phyloP scores from a whole-genome alignment of 1,139 yeast species.

The Lodderomyces parapsilosis region DNA sequence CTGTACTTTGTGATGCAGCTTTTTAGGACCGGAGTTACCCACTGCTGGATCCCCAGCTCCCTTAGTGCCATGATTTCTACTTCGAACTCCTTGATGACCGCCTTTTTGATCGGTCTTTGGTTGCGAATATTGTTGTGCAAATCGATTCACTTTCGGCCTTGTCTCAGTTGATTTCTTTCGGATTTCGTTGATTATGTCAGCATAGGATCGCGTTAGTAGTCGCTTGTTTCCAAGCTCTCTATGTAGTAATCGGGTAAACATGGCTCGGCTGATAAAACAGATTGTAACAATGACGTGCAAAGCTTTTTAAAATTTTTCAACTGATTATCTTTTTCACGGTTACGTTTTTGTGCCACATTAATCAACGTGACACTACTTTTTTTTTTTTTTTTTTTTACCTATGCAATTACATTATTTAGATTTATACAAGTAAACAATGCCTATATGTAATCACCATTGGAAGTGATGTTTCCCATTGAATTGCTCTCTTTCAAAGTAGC shows the following conservation, averaged over 20 bases:
- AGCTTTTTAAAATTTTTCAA: not conserved
- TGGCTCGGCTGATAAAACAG: not conserved
- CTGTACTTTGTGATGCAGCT: not conserved
- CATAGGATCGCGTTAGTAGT: constrained; percentile 6
- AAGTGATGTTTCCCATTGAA: constrained; percentile 40
- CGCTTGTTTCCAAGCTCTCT: not conserved
- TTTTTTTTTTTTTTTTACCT: too few species aligned
- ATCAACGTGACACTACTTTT: not conserved
- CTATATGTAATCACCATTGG: constrained; percentile 40
- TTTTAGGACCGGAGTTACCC: not conserved
- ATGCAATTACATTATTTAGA: not conserved
- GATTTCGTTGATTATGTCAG: constrained; percentile 5
- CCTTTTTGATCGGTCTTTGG: constrained; percentile 1
- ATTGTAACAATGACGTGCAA: not conserved
- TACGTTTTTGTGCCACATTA: not conserved
- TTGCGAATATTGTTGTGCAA: constrained; percentile 12
- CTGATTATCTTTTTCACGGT: not conserved
- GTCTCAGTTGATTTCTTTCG: constrained; percentile 4
- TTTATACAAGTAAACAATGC: not conserved
- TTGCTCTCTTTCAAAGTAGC: constrained; percentile 44
- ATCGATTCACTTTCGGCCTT: constrained; percentile 10
- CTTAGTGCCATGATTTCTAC: not conserved
- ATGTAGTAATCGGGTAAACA: not conserved
- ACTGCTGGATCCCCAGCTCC: not conserved
- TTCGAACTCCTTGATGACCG: not conserved